Evolutionary conservation across 768 basidiomycete species (phyloP).

Genomic region (Sporobolomyces phaffii): DNA sequence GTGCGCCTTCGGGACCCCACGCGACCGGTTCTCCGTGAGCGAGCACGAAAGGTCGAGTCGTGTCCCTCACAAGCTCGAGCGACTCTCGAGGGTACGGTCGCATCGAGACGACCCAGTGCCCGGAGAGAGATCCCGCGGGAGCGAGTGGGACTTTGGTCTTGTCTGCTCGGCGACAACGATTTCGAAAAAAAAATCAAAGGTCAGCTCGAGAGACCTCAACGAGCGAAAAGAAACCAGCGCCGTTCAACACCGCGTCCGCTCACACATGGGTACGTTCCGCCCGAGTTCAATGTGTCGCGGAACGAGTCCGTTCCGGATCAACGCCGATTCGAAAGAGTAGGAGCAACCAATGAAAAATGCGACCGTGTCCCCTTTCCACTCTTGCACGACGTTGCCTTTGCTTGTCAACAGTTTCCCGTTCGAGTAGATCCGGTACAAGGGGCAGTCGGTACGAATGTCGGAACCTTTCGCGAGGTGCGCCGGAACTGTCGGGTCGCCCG

Average conservation of each 20-base stretch:
- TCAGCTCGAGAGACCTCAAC: background rate
- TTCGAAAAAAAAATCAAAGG: background rate
- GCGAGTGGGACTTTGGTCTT: slow-evolving; percentile 20
- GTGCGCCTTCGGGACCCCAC: slow-evolving; percentile 36
- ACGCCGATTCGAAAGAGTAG: slow-evolving; percentile 42
- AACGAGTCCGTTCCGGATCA: slow-evolving; percentile 26
- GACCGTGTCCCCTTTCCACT: slow-evolving; percentile 43
- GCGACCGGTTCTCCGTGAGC: slow-evolving; percentile 44
- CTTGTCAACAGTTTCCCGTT: slow-evolving; percentile 34
- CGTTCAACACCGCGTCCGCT: too few species aligned
- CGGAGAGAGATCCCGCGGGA: slow-evolving; percentile 33
- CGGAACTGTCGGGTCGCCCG: slow-evolving; percentile 39
- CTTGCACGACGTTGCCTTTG: slow-evolving; percentile 25
- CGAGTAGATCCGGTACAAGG: slow-evolving; percentile 33
- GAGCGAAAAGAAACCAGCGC: background rate
- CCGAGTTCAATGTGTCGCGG: slow-evolving; percentile 40
- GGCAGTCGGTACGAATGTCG: slow-evolving; percentile 42
- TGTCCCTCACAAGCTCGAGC: slow-evolving; percentile 29
- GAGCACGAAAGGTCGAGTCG: slow-evolving; percentile 36
- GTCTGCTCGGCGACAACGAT: background rate
- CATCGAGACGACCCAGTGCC: slow-evolving; percentile 44
- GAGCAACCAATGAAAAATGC: slow-evolving; percentile 43
- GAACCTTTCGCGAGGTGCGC: slow-evolving; percentile 33
- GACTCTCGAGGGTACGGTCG: slow-evolving; percentile 35
- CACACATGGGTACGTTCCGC: slow-evolving; percentile 41